Evolutionary conservation across 495 filamentous ascomycete genomes (phyloP).

Genomic region (Cercophora newfieldiana): DNA sequence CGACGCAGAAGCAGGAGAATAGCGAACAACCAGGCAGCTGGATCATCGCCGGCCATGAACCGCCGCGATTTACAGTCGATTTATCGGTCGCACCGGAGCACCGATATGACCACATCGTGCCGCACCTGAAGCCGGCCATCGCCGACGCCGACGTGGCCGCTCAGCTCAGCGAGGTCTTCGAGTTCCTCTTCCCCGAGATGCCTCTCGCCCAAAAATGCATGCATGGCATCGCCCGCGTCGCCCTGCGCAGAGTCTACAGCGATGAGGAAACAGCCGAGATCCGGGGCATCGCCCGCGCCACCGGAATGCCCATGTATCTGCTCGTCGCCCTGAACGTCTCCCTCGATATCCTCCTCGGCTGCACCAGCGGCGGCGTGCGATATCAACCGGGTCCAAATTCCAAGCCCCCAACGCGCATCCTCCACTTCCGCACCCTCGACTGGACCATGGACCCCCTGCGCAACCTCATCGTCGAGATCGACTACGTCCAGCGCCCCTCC

Average conservation of each 20-base stretch:
- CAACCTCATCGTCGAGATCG: conserved; percentile 56
- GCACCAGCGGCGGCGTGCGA: conserved; percentile 54
- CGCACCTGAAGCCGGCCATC: conserved; percentile 10
- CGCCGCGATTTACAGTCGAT: conserved; percentile 51
- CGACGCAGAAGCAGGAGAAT: neutral
- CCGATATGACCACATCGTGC: conserved; percentile 47
- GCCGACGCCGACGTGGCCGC: neutral
- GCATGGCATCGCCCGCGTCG: conserved; percentile 30
- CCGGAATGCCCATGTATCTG: conserved; percentile 58
- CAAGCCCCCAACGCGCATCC: conserved; percentile 37
- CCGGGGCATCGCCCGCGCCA: conserved; percentile 53
- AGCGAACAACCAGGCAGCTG: neutral
- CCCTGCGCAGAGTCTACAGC: conserved; percentile 51
- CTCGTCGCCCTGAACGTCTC: conserved; percentile 62
- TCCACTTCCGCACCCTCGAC: conserved; percentile 68
- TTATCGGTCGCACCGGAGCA: conserved; percentile 57
- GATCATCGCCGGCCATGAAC: conserved; percentile 9
- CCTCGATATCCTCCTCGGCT: conserved; percentile 66
- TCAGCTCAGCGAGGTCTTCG: conserved; percentile 3
- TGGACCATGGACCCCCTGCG: conserved; percentile 66
- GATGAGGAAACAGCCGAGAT: conserved; percentile 63
- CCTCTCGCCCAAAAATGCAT: neutral
- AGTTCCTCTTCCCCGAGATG: conserved; percentile 8
- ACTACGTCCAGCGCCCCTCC: conserved; percentile 46
- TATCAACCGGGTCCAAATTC: conserved; percentile 20